Evolutionary conservation across 176 grass and related monocot genomes (phyloP).

Genomic region (Carex myosuroides): DNA sequence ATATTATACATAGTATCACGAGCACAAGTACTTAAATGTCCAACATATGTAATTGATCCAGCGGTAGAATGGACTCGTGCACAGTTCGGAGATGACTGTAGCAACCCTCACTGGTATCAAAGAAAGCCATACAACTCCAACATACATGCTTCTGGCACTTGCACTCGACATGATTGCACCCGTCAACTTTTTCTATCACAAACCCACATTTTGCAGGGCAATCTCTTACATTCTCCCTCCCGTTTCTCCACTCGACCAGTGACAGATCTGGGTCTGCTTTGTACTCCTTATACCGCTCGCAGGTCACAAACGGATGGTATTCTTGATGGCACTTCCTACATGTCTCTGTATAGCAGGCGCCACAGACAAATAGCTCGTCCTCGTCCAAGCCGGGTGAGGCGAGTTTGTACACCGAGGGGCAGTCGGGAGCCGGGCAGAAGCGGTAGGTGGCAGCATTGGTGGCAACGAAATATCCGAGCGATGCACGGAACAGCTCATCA

Average conservation of each 20-base stretch:
- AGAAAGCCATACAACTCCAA: conserved; percentile 68
- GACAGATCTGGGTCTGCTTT: conserved; percentile 70
- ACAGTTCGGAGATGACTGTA: conserved; percentile 60
- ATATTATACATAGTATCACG: background rate
- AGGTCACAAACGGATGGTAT: conserved; percentile 71
- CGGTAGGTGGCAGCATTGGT: conserved; percentile 54
- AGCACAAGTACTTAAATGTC: background rate
- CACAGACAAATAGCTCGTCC: conserved; percentile 57
- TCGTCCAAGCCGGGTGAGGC: conserved; percentile 18
- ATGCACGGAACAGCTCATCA: conserved; percentile 77
- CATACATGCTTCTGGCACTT: conserved; percentile 77
- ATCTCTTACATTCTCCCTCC: conserved; percentile 68
- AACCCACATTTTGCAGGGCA: conserved; percentile 59
- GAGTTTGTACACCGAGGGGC: conserved; percentile 62
- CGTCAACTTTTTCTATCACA: conserved; percentile 78
- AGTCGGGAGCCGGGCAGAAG: conserved; percentile 71
- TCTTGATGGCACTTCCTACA: conserved; percentile 84
- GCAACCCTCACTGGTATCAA: conserved; percentile 55
- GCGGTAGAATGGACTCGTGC: conserved; percentile 24
- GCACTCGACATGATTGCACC: conserved; percentile 86
- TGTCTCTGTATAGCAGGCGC: conserved; percentile 61
- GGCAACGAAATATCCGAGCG: conserved; percentile 55
- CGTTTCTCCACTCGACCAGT: conserved; percentile 58
- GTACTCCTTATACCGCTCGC: conserved; percentile 69
- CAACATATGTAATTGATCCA: background rate